Evolutionary conservation across 1,139 yeast genomes (phyloP), one percentile per base, ranked within the genome.

Genomic region (Nakaseomyces glabratus): DNA sequence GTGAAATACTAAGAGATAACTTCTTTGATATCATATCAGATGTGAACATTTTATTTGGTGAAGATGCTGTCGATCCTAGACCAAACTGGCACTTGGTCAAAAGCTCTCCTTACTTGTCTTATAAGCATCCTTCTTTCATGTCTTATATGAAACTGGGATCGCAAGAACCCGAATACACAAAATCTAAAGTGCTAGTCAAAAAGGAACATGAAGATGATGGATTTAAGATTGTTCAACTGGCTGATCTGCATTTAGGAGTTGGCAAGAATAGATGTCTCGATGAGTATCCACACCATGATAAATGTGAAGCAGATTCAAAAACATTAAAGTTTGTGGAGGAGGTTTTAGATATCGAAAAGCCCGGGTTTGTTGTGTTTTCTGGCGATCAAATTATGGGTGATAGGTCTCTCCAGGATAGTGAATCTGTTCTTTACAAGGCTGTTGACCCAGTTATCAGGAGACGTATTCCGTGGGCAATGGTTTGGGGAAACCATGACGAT

Each of bases 181-280:
- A 21, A 24, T 12, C 20, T 8, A 25, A 18, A 9, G 28, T 30
- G 5, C 40, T 57, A 11, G 14, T 26, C 4, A 26, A 20, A 43
- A 55, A 12, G 53, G 64, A 15, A 46, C n/a, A 51, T 16, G 32
- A 51, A 3, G 56, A 69, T 20, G 75, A 69, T 2, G 71, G 66
- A 43, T 82, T 80, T 57, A 85, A 82, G 54, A 76, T 88, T 28
- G 58, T 84, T 10, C 96, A 88, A 55, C 70, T 86, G 2, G 93
- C 95, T 0, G 97, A 88, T 55, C 61, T 86, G 39, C 96, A 88
- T 56, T 75, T 81, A 49, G 71, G 85, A 6, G 81, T 90, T 0
- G 90, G 88, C 1, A 65, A 60, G 34, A 95, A 95, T 2, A 56
- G 57, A 33, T 86, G 96, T 49, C 62, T 76, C 35, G 90, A 85